Conservation (phyloP, 805 yeast genomes). For the Monosporozyma servazzii region DNA sequence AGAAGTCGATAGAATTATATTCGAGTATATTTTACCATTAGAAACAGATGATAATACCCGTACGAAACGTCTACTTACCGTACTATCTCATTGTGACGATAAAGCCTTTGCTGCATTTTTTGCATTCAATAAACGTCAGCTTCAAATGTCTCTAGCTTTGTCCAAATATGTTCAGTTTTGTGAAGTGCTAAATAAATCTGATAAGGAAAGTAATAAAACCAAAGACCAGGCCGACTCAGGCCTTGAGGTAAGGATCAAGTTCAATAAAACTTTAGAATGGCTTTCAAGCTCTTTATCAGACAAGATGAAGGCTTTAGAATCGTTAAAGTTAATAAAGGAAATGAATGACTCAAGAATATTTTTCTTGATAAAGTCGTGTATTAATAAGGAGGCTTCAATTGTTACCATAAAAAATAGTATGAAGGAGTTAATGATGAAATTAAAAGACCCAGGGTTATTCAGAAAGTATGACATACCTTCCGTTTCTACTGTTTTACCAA, state of each 20-base stretch:
- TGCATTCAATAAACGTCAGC: constrained; percentile 64
- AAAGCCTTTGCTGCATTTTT: constrained; percentile 55
- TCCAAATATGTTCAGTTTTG: constrained; percentile 40
- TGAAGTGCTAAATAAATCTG: constrained; percentile 32
- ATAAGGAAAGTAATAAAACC: constrained; percentile 3
- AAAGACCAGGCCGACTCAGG: background rate
- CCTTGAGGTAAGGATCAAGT: constrained; percentile 26
- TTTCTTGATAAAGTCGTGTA: constrained; percentile 46
- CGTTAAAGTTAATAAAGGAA: constrained; percentile 43
- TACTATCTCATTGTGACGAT: constrained; percentile 42
- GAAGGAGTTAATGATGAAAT: constrained; percentile 50
- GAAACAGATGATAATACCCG: constrained; percentile 39
- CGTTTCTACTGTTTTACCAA: constrained; percentile 32
- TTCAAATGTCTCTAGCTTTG: constrained; percentile 46
- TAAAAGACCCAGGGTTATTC: constrained; percentile 44
- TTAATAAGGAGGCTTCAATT: constrained; percentile 50
- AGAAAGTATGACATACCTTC: constrained; percentile 28
- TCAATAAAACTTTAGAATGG: constrained; percentile 55
- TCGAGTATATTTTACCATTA: constrained; percentile 54
- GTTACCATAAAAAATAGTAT: constrained; percentile 50
- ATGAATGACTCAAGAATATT: constrained; percentile 52
- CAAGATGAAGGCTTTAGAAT: constrained; percentile 37
- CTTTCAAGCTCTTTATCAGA: constrained; percentile 49
- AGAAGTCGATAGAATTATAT: constrained; percentile 50
- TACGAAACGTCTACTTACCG: constrained; percentile 42